Base-by-base conservation (phyloP, 2,329 filamentous ascomycete genomes). In the Allantophomopsis cytisporea region DNA sequence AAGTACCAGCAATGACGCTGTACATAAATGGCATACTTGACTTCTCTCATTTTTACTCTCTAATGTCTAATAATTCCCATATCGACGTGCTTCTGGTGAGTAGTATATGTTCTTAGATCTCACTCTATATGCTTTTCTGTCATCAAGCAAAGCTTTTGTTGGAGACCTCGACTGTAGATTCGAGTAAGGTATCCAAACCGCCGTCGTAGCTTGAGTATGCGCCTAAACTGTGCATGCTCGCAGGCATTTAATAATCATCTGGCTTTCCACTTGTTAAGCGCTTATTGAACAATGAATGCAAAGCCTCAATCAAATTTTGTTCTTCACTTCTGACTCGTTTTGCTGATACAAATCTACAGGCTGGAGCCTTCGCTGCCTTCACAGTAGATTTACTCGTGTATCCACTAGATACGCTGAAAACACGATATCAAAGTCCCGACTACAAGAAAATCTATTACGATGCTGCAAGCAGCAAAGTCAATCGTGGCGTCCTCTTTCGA, bases 351-450 rank as follows among this genome's bases (percentile, higher is more conserved):
- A 28, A 28, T 33, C 2, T 34, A 41, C 36, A 91, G 83, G 85
- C 87, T 36, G 87, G 87, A 41, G 86, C 85, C 39, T 71, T 83
- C 39, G 87, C 87, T 45, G 88, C 86, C 18, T 86, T 94, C 55
- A 80, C 81, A 1, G 82, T 94, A 41, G 86, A 94, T 57, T 65
- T 93, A 37, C 66, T 94, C n/a, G 73, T 93, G 33, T 94, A 91
- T 52, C 88, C 87, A 0, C 67, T 94, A 13, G 88, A 94, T 56
- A 95, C 87, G 0, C 66, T 94, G 51, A 94, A 94, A 57, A 94
- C 87, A 7, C 74, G 87, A 8, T 71, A 85, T 36, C 87, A 94
- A 56, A 86, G 80, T 39, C 79, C 77, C 11, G 73, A 87, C 50
- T 91, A 87, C 60, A 63, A 74, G 31, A 69, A 70, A 37, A 67